Evolutionary conservation across 202 grass and related monocot genomes (phyloP).

Genomic region (Musa balbisiana): DNA sequence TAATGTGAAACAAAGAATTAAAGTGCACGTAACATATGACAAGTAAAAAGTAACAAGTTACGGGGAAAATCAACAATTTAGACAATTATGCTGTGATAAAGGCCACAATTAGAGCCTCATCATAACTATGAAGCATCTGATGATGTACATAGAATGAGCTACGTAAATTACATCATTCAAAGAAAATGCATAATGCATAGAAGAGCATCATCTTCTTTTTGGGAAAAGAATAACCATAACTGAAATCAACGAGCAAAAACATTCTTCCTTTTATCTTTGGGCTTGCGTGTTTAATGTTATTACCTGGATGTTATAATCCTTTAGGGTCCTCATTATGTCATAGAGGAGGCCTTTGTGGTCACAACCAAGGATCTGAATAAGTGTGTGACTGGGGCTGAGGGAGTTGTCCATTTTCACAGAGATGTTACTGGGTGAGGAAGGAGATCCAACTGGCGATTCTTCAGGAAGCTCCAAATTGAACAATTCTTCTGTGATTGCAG

Average conservation of each 20-base stretch:
- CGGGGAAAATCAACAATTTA: background rate
- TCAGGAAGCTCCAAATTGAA: slow-evolving; percentile 40
- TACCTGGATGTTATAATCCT: slow-evolving; percentile 90
- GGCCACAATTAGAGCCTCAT: no score
- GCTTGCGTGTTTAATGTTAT: background rate
- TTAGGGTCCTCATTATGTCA: slow-evolving; percentile 78
- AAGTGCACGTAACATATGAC: background rate
- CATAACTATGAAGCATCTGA: background rate
- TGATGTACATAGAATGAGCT: background rate
- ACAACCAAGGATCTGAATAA: slow-evolving; percentile 62
- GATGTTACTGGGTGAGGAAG: background rate
- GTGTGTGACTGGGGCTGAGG: slow-evolving; percentile 56
- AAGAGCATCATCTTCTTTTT: no score
- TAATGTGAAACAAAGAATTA: background rate
- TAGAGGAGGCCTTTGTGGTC: slow-evolving; percentile 77
- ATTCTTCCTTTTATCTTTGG: no score
- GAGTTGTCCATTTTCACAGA: slow-evolving; percentile 62
- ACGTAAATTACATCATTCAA: no score
- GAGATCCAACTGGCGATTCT: slow-evolving; percentile 22
- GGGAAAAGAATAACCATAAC: no score
- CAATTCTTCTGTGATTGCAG: slow-evolving; percentile 36
- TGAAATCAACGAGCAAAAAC: no score
- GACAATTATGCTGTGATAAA: background rate
- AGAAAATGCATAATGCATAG: no score
- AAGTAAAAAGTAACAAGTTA: background rate